These are phyloP conservation scores for Eutrema salsugineum DNA, from an alignment of 441 rosid genomes.

Conservation along the genomic window DNA sequence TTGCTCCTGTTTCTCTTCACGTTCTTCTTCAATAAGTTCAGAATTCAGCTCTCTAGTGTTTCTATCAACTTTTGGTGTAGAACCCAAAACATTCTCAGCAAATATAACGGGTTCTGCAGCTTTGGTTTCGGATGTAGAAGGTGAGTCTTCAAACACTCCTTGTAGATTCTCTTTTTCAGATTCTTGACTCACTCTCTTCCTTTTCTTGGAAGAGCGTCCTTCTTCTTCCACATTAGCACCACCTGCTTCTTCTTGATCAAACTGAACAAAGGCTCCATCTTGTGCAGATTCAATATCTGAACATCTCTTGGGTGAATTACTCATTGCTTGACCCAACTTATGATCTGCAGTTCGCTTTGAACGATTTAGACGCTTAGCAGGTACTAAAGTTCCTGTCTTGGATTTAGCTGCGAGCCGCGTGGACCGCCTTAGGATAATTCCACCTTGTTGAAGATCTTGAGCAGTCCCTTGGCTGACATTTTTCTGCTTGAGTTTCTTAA, in stretches of 20 bases:
- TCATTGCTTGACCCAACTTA: neutral
- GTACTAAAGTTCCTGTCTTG: neutral
- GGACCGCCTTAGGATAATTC: neutral
- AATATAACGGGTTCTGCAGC: neutral
- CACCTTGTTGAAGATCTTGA: neutral
- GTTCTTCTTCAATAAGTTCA: neutral
- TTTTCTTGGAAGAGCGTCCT: constrained; percentile 8
- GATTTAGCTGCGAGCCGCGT: neutral
- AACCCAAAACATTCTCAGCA: constrained; percentile 4
- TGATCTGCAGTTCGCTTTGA: neutral
- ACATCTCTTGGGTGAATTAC: neutral
- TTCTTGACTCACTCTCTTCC: neutral
- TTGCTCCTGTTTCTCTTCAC: neutral
- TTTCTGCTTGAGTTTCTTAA: neutral
- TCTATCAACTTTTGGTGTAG: neutral
- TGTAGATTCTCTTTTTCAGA: neutral
- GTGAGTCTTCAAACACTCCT: neutral
- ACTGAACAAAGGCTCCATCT: constrained; percentile 5
- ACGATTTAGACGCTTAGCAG: neutral
- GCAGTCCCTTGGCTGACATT: neutral
- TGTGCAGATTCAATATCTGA: neutral
- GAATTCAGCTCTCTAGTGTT: neutral
- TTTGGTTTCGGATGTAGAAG: neutral
- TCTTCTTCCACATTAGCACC: neutral
- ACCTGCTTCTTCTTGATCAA: constrained; percentile 28